Percentiles rank a stretch among this genome's conserved stretches.
phyloP scores from a whole-genome alignment of 2,329 filamentous ascomycete species.

The Fusarium multiceps region DNA sequence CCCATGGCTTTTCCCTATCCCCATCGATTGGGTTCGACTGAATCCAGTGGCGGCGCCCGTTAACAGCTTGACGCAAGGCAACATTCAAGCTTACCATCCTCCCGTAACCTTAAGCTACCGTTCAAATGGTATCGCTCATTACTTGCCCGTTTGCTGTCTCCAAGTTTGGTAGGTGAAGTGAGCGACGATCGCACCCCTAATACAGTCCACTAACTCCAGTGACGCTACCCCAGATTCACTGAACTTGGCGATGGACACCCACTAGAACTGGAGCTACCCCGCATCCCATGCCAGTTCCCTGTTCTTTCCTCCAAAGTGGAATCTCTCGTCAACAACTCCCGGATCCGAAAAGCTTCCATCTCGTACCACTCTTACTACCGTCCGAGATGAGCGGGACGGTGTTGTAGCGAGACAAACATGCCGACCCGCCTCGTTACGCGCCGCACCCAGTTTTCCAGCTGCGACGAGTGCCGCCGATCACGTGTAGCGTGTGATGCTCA shows the following conservation, averaged over 20 bases:
- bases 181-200: not conserved
- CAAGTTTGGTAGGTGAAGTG: not conserved
- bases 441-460: constrained; percentile 53
- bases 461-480: constrained; percentile 49
- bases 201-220: not conserved
- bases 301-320: constrained; percentile 15
- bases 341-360: constrained; percentile 23
- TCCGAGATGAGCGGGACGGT: not conserved
- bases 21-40: not conserved
- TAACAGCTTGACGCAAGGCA: not conserved
- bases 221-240: constrained; percentile 29
- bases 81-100: not conserved
- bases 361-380: not conserved
- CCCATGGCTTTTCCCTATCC: not conserved
- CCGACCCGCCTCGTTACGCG: constrained; percentile 36
- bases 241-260: constrained; percentile 16
- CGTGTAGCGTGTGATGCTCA: constrained; percentile 49
- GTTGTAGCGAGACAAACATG: constrained; percentile 21
- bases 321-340: constrained; percentile 4
- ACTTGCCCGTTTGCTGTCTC: not conserved
- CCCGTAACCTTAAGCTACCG: not conserved
- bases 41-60: constrained; percentile 16
- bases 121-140: not conserved
- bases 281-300: constrained; percentile 18
- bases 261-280: constrained; percentile 28